Percentiles rank a stretch among this genome's conserved stretches.
Conservation (phyloP, 2,329 filamentous ascomycete genomes). For the Pyrenochaeta sp. region DNA sequence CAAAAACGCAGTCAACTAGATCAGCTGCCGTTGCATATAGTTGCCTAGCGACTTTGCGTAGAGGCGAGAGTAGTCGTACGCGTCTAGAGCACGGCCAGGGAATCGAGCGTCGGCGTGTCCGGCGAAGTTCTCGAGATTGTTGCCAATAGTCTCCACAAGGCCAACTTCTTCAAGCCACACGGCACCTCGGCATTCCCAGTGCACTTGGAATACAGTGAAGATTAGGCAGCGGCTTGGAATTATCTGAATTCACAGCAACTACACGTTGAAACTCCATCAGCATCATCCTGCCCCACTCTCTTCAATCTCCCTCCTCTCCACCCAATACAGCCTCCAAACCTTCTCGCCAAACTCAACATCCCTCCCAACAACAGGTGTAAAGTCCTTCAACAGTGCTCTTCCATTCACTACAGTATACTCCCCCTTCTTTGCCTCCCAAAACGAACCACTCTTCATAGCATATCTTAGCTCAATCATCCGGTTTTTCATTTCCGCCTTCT, state of each 20-base stretch:
- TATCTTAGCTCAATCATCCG: not conserved
- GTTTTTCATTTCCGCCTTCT: not conserved
- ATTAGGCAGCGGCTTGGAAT: not conserved
- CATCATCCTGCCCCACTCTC: not conserved
- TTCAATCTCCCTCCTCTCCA: not conserved
- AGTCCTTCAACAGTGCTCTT: not conserved
- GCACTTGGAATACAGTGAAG: not conserved
- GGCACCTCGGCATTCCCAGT: not conserved
- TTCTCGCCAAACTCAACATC: not conserved
- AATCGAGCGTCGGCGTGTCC: not conserved
- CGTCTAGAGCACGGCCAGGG: not conserved
- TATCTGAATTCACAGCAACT: not conserved
- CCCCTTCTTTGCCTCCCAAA: not conserved
- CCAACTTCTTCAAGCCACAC: not conserved
- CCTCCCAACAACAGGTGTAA: not conserved
- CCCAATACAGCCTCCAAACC: not conserved
- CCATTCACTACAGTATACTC: not conserved
- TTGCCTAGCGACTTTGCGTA: not conserved
- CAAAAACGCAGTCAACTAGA: not conserved
- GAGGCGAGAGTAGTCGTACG: not conserved
- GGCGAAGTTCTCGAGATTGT: not conserved
- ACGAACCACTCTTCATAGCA: not conserved
- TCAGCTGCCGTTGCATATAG: not conserved
- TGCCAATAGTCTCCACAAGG: not conserved
- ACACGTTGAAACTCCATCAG: not conserved